Base-by-base conservation (phyloP, 1,284 basidiomycete genomes). In the Malassezia equina region DNA sequence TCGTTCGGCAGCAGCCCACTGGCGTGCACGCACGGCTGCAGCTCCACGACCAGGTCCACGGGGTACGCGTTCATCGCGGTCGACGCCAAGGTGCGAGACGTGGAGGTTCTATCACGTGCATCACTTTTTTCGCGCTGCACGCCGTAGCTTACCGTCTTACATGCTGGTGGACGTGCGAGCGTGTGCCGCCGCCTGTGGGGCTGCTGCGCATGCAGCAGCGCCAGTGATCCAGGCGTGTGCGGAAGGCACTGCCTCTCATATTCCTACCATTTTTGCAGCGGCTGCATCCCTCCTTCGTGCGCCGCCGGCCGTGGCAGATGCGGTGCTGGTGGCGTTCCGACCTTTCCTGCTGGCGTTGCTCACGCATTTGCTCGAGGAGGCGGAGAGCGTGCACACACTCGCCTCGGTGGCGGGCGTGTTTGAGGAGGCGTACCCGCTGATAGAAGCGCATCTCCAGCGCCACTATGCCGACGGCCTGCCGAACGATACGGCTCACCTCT, bases 331-430 rank as follows among this genome's bases (percentile, higher is more conserved):
- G 6, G 51, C 58, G 1, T 74, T 71, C 58, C 61, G 67, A 25
- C 71, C 75, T 3, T 15, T 75, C 12, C 63, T 72, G 15, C 24
- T 63, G 21, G 69, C 75, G n/a, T 59, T 77, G 6, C 43, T 75
- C 25, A 52, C 19, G 29, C 45, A 19, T 34, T 31, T 15, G 27
- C 17, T 49, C 6, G 50, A 60, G 7, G n/a, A 17, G 2, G 25
- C 34, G n/a, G 60, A 40, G 12, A 33, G 9, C 43, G 36, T 46
- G 23, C 58, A 62, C 23, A 65, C 67, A 2, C 36, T 75, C 19
- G 63, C 64, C 0, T 48, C 54, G 5, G 55, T 75, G 0, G 47
- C 76, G 17, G 52, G 55, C 29, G 51, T 65, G 21, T 69, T 65
- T 41, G 62, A 70, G 6, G 65, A 69, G 21, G 36, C 33, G n/a